phyloP scores from a whole-genome alignment of 1,284 basidiomycete genomes.

The Boletus sp. region DNA sequence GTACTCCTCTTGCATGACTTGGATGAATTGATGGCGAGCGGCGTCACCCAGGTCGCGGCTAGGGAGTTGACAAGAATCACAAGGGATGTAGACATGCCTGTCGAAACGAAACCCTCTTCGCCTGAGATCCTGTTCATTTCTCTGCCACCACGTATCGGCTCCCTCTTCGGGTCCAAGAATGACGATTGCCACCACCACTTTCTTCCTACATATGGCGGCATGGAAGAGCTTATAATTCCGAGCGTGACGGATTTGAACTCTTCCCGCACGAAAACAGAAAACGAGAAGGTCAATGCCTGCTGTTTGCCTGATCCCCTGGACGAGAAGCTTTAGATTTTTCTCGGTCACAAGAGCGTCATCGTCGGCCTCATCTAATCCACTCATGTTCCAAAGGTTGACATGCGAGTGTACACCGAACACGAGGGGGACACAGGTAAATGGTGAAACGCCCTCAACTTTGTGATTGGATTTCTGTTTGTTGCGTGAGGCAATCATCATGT shows the following conservation, averaged over 20 bases:
- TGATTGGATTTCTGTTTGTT: not conserved
- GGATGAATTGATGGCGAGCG: slow-evolving; percentile 1
- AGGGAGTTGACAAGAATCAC: slow-evolving; percentile 3
- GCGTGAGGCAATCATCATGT: not conserved
- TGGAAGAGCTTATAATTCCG: slow-evolving; percentile 25
- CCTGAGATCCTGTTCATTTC: slow-evolving; percentile 15
- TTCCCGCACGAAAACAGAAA: slow-evolving; percentile 29
- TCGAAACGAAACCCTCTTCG: slow-evolving; percentile 23
- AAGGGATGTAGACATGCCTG: slow-evolving; percentile 20
- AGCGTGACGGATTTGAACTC: slow-evolving; percentile 15
- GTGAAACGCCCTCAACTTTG: not conserved
- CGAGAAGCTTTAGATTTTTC: slow-evolving; percentile 15
- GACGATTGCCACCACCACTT: slow-evolving; percentile 20
- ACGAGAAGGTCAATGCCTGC: slow-evolving; percentile 27
- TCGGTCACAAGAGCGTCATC: slow-evolving; percentile 15
- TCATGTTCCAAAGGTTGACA: slow-evolving; percentile 22
- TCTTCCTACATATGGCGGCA: slow-evolving; percentile 24
- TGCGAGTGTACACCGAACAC: slow-evolving; percentile 12
- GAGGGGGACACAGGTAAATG: slow-evolving; percentile 7
- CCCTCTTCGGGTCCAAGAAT: slow-evolving; percentile 20
- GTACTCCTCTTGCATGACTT: slow-evolving; percentile 15
- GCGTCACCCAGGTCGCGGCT: not conserved
- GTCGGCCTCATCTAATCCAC: slow-evolving; percentile 14
- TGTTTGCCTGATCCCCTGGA: slow-evolving; percentile 23
- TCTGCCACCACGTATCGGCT: slow-evolving; percentile 17